Base-by-base conservation (phyloP, 2,329 filamentous ascomycete genomes). In the Whalleya microplaca region DNA sequence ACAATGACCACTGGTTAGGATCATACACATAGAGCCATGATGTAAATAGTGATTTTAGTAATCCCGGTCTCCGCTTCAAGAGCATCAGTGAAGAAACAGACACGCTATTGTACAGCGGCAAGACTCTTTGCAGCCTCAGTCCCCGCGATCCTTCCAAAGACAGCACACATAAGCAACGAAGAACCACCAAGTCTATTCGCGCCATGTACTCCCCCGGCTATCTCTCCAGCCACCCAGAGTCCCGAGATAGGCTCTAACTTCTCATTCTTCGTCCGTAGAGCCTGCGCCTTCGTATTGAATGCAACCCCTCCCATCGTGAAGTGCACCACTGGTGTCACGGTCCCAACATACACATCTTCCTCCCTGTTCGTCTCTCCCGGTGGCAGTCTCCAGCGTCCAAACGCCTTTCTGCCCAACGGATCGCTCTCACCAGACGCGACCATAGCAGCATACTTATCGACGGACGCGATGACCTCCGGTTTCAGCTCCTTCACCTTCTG, bases 251-350 rank as follows among this genome's bases (percentile, higher is more conserved):
- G 77, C 29, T 67, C 67, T 12, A 76, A 68, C 2, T 72, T 66
- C 3, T 65, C 66, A 5, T 37, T 14, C 32, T 5, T 12, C n/a
- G 67, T 65, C 20, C 75, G 70, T 12, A 88, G 64, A 0, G 88
- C 79, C 59, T 81, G 78, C 1, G 78, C 77, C 44, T 77, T 73
- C 6, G 80, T 73, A 62, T 84, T 81, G 61, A 88, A 84, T 2
- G 80, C 74, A 0, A 81, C 84, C 0, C 85, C 85, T 3, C 85
- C 85, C 85, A 88, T 88, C 1, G 85, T 88, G 63, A 88, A 88
- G 64, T 88, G 85, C 2, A 84, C 77, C 0, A 88, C 83, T 0
- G 85, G 85, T 3, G 86, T 88, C 1, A 88, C 83, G 1, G 69
- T 76, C 0, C 85, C 86, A 0, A 87, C 69, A 56, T 83, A 86